Conservation (phyloP, 2,329 filamentous ascomycete species). For the Calonectria pauciramosa region DNA sequence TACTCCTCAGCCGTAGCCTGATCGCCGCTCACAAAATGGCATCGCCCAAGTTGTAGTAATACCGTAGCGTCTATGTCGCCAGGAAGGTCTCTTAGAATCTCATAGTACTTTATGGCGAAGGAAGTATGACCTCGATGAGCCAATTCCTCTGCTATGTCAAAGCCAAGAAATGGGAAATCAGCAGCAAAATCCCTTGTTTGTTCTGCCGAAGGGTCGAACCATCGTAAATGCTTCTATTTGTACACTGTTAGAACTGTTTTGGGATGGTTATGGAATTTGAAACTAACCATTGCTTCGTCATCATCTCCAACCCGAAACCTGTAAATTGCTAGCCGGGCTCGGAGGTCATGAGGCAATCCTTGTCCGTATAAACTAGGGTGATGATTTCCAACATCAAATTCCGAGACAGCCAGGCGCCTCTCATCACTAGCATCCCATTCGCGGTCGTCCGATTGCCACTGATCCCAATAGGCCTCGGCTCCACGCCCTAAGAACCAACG, state of each 20-base stretch:
- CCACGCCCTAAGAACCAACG: slow-evolving; percentile 86
- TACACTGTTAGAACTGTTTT: slow-evolving; percentile 28
- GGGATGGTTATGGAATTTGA: background rate
- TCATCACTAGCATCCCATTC: slow-evolving; percentile 87
- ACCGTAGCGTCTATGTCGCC: slow-evolving; percentile 66
- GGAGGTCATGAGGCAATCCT: slow-evolving; percentile 83
- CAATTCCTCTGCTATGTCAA: slow-evolving; percentile 71
- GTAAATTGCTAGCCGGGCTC: slow-evolving; percentile 86
- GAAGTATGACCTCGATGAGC: slow-evolving; percentile 44
- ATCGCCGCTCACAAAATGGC: slow-evolving; percentile 75
- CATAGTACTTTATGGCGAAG: slow-evolving; percentile 68
- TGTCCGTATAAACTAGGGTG: slow-evolving; percentile 75
- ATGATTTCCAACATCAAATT: slow-evolving; percentile 70
- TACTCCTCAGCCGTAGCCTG: slow-evolving; percentile 80
- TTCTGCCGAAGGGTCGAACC: slow-evolving; percentile 76
- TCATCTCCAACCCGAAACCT: slow-evolving; percentile 78
- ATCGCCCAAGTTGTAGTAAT: slow-evolving; percentile 72
- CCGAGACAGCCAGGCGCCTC: slow-evolving; percentile 73
- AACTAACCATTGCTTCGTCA: slow-evolving; percentile 80
- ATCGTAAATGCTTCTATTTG: slow-evolving; percentile 73
- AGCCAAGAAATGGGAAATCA: slow-evolving; percentile 84
- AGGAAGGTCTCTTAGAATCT: slow-evolving; percentile 64
- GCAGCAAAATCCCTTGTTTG: slow-evolving; percentile 62
- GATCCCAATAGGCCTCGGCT: slow-evolving; percentile 83
- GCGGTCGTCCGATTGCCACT: slow-evolving; percentile 79